These are phyloP conservation scores for Aspergillus brasiliensis DNA, from an alignment of 2,329 filamentous ascomycete genomes.

Conservation along the genomic window DNA sequence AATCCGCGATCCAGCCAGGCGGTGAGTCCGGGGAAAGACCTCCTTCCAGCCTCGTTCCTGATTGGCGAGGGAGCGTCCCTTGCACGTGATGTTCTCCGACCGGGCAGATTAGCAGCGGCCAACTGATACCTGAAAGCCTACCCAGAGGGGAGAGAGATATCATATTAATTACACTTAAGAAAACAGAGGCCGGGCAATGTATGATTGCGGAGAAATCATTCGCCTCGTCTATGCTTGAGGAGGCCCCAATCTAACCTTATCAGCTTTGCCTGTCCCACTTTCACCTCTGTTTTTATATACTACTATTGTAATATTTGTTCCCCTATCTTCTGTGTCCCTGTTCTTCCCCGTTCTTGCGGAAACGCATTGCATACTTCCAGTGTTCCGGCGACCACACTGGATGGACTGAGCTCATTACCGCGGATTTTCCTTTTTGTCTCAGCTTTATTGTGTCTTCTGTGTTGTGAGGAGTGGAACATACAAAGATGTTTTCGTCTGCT, in stretches of 20 bases:
- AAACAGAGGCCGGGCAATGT: background rate
- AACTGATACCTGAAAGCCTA: constrained; percentile 1
- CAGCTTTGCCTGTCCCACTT: background rate
- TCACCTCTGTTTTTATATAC: background rate
- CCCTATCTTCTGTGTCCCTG: background rate
- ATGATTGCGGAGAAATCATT: background rate
- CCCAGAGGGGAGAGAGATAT: no score
- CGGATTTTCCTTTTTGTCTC: background rate
- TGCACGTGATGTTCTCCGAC: constrained; percentile 11
- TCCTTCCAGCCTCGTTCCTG: background rate
- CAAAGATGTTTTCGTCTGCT: constrained; percentile 84
- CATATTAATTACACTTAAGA: background rate
- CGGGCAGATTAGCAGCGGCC: constrained; percentile 6
- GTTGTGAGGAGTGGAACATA: background rate
- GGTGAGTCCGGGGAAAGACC: background rate
- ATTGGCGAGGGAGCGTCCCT: constrained; percentile 1
- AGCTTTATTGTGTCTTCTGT: background rate
- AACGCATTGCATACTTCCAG: background rate
- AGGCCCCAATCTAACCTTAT: background rate
- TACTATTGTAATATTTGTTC: background rate
- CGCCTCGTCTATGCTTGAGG: background rate
- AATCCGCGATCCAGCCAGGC: background rate
- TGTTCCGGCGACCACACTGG: background rate
- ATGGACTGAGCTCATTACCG: background rate
- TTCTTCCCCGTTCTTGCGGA: background rate